Conservation (phyloP, 2,329 filamentous ascomycete species). For the Exophiala phaeomuriformis region DNA sequence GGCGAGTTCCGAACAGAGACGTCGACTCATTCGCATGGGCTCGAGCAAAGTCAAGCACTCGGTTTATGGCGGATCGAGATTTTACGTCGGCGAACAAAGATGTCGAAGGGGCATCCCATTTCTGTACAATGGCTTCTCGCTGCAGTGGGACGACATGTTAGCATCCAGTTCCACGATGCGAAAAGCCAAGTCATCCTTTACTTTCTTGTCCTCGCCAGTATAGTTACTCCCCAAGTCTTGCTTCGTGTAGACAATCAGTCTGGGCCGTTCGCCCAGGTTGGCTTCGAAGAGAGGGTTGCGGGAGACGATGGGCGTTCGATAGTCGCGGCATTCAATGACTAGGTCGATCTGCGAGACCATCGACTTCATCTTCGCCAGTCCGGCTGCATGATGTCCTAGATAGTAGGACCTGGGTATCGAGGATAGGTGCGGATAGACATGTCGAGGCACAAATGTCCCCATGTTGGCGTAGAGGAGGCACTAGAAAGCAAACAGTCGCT, state of each 20-base stretch:
- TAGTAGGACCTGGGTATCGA: conserved; percentile 86
- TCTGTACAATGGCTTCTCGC: conserved; percentile 46
- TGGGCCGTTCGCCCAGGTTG: conserved; percentile 61
- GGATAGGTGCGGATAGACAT: conserved; percentile 62
- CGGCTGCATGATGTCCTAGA: conserved; percentile 82
- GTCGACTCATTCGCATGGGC: conserved; percentile 45
- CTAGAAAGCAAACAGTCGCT: background rate
- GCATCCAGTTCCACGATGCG: background rate
- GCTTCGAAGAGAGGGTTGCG: conserved; percentile 85
- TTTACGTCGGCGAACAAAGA: conserved; percentile 49
- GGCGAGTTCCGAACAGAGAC: conserved; percentile 67
- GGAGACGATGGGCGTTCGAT: conserved; percentile 79
- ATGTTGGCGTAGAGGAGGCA: conserved; percentile 16
- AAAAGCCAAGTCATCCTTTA: background rate
- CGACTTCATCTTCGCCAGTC: conserved; percentile 72
- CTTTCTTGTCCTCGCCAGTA: conserved; percentile 32
- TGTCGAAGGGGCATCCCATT: conserved; percentile 48
- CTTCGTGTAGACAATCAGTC: conserved; percentile 88
- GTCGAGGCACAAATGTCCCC: conserved; percentile 62
- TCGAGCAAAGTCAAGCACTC: conserved; percentile 47
- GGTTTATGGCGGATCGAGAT: conserved; percentile 39
- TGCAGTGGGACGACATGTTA: conserved; percentile 24
- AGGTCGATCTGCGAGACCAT: conserved; percentile 75
- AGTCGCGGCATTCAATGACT: conserved; percentile 90
- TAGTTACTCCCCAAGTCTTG: conserved; percentile 59